These are phyloP conservation scores for Pseudoscleropodium purum DNA, from an alignment of 225 moss, liverwort and hornwort species.

Conservation along the genomic window DNA sequence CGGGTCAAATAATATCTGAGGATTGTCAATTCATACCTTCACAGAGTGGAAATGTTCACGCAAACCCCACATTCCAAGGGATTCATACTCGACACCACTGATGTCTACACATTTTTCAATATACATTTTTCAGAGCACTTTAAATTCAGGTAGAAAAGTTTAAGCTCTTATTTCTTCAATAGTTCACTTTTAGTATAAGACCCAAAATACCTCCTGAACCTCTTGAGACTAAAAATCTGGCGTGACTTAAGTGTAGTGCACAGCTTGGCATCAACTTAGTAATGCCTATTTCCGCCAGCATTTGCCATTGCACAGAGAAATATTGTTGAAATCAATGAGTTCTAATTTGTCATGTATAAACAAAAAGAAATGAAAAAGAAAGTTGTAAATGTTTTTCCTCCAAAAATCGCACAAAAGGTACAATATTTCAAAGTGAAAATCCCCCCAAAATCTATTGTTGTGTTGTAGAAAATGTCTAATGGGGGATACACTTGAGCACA, in stretches of 20 bases:
- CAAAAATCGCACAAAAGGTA: not conserved
- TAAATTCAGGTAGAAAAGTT: not conserved
- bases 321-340: not conserved
- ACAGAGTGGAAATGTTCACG: not conserved
- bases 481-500: not conserved
- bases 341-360: too few relatives aligned
- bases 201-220: not conserved
- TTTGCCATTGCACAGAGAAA: not conserved
- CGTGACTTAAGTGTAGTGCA: not conserved
- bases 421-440: not conserved
- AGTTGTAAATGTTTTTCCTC: accelerated
- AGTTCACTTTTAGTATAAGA: not conserved
- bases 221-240: not conserved
- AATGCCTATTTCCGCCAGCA: not conserved
- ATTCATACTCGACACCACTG: not conserved
- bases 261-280: not conserved
- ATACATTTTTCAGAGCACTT: not conserved
- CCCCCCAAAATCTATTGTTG: accelerated
- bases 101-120: not conserved
- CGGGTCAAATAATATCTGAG: not conserved
- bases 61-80: not conserved
- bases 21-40: not conserved
- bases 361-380: not conserved
- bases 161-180: not conserved
- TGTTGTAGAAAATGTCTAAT: not conserved